phyloP scores from a whole-genome alignment of 1,284 basidiomycete species.

The Heterobasidion occidentale region DNA sequence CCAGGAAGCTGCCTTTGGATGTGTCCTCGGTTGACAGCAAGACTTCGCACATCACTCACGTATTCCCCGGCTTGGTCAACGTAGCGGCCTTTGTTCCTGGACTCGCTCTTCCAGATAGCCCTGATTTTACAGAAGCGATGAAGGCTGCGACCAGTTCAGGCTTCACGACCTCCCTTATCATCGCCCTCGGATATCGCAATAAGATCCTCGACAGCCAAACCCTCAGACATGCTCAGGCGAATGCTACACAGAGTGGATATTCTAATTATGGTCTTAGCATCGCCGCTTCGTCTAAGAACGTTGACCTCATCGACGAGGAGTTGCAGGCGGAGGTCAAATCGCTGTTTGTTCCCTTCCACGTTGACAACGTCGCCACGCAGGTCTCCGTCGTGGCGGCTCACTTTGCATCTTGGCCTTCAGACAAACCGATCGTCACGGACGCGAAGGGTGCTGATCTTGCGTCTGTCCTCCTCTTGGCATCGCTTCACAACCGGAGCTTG shows the following conservation, averaged over 20 bases:
- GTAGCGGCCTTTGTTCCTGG: slow-evolving; percentile 85
- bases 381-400: slow-evolving; percentile 73
- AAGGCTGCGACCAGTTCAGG: slow-evolving; percentile 82
- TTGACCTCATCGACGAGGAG: slow-evolving; percentile 64
- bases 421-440: slow-evolving; percentile 92
- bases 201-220: slow-evolving; percentile 61
- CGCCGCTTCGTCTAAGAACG: slow-evolving; percentile 67
- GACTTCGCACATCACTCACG: slow-evolving; percentile 87
- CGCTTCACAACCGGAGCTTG: slow-evolving; percentile 83
- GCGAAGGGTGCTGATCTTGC: slow-evolving; percentile 91
- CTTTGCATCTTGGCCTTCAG: slow-evolving; percentile 86
- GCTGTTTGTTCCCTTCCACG: slow-evolving; percentile 78
- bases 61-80: slow-evolving; percentile 90
- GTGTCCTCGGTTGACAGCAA: slow-evolving; percentile 92
- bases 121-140: slow-evolving; percentile 64
- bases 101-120: slow-evolving; percentile 48
- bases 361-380: slow-evolving; percentile 38
- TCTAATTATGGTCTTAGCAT: slow-evolving; percentile 86
- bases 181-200: slow-evolving; percentile 61
- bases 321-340: slow-evolving; percentile 73
- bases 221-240: slow-evolving; percentile 63
- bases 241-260: slow-evolving; percentile 57
- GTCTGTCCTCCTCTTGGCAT: slow-evolving; percentile 88
- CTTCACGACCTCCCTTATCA: slow-evolving; percentile 77
- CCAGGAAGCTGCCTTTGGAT: slow-evolving; percentile 81